These are phyloP conservation scores for Mortierella sp. DNA, from an alignment of 371 early-diverging fungal genomes.

Conservation along the genomic window DNA sequence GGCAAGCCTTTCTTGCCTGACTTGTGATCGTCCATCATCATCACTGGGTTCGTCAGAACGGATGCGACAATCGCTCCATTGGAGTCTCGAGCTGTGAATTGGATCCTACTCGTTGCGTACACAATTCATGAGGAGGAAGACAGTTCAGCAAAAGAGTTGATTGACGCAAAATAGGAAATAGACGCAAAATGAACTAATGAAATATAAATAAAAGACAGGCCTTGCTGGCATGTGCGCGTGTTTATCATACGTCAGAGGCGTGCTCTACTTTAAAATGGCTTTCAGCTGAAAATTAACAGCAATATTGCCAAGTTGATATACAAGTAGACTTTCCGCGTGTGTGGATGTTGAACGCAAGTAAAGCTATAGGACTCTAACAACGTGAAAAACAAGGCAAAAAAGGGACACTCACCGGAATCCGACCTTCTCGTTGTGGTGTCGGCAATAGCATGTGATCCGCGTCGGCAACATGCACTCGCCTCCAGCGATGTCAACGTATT, in stretches of 20 bases:
- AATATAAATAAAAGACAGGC: conserved; percentile 4
- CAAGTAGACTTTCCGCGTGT: too few relatives aligned
- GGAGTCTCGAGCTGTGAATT: conserved; percentile 80
- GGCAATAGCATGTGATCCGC: conserved; percentile 84
- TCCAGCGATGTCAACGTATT: conserved; percentile 69
- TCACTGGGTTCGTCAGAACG: conserved; percentile 91
- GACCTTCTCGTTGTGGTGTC: conserved; percentile 77
- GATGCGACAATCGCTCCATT: conserved; percentile 79
- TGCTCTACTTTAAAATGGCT: conserved; percentile 6
- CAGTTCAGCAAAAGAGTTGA: neutral
- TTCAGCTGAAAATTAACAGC: conserved; percentile 23
- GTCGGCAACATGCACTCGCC: conserved; percentile 80
- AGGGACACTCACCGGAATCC: conserved; percentile 62
- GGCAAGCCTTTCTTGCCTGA: conserved; percentile 78
- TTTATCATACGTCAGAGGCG: neutral
- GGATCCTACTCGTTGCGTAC: conserved; percentile 65
- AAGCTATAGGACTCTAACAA: too few relatives aligned
- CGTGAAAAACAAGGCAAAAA: too few relatives aligned
- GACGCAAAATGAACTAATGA: too few relatives aligned
- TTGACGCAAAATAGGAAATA: too few relatives aligned
- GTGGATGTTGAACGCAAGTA: too few relatives aligned
- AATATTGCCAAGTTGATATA: too few relatives aligned
- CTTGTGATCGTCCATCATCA: conserved; percentile 98
- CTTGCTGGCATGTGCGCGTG: conserved; percentile 15
- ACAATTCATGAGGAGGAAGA: neutral